Percentiles rank a stretch among this genome's conserved stretches.
Evolutionary conservation across 768 basidiomycete genomes (phyloP).

Genomic region (Amanita molliuscula): DNA sequence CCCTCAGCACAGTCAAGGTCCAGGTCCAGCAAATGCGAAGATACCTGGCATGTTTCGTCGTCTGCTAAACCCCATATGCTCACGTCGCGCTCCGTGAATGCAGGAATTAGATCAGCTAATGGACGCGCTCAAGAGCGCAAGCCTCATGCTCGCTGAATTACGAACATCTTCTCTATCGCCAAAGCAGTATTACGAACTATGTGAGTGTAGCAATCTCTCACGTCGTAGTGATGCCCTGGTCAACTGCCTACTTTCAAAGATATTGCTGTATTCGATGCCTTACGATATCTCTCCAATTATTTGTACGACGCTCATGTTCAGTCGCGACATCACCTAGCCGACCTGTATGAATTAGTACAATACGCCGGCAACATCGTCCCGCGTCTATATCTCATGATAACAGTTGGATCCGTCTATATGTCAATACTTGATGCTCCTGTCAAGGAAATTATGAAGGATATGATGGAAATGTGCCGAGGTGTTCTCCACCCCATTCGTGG

Average conservation of each 20-base stretch:
- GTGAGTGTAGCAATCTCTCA: conserved; percentile 31
- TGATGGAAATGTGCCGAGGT: conserved; percentile 99
- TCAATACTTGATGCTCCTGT: conserved; percentile 93
- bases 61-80: conserved; percentile 4
- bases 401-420: conserved; percentile 99
- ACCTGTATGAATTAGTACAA: conserved; percentile 99
- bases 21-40: conserved; percentile 94
- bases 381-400: conserved; percentile 96
- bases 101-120: conserved; percentile 95
- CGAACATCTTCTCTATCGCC: conserved; percentile 88
- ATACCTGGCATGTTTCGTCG: conserved; percentile 55
- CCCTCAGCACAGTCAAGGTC: conserved; percentile 77
- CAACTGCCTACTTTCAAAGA: conserved; percentile 34
- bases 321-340: conserved; percentile 90
- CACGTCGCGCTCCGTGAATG: conserved; percentile 1
- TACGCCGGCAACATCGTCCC: conserved; percentile 96
- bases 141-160: conserved; percentile 93
- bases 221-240: not conserved
- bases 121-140: conserved; percentile 97
- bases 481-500: conserved; percentile 97
- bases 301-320: conserved; percentile 92
- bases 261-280: conserved; percentile 97
- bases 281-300: conserved; percentile 92
- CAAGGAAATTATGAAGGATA: conserved; percentile 99
- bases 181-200: conserved; percentile 98